Base-by-base conservation (phyloP, 2,329 filamentous ascomycete genomes). In the Juglanconis juglandina region DNA sequence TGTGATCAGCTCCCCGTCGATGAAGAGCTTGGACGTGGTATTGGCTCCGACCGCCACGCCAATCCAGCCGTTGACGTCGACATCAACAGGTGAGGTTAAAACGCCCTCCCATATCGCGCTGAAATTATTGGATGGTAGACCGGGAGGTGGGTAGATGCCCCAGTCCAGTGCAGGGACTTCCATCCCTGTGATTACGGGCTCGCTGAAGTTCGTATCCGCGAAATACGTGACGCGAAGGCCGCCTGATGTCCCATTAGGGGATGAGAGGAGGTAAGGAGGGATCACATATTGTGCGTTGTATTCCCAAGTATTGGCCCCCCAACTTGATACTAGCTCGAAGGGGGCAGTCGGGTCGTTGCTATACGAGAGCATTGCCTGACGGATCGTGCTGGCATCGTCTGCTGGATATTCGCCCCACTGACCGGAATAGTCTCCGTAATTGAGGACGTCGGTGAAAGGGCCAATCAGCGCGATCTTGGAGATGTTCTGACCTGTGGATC, bases 361-460 rank as follows among this genome's bases (percentile, higher is more conserved):
- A 64, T 70, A 73, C 30, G 58, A 66, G 8, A 70, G 55, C 6
- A 78, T 67, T 0, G 71, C 73, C 67, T 78, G 70, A 0, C 74
- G 70, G 1, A 78, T 68, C 0, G 77, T 79, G 33, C 69, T 70
- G 1, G 76, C 73, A 13, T 72, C 67, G n/a, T 64, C 63, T 0
- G 73, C 72, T 1, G 76, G 77, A 52, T 74, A 75, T 48, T 73
- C 72, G 0, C 76, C 77, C 66, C 72, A 78, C 61, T 69, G 65
- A 1, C 76, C 76, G 1, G 76, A 77, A 58, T 79, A 79, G 57
- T 75, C 76, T 3, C 77, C 76, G 62, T 76, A 78, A 62, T 79
- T 78, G 47, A 78, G 67, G 7, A 68, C 68, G 57, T 79, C 76
- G 3, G 69, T 58, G 58, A 75, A 79, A 1, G 77, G 76, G 0